Conservation (phyloP, 2,329 filamentous ascomycete species). For the Hypoxylon sp. region DNA sequence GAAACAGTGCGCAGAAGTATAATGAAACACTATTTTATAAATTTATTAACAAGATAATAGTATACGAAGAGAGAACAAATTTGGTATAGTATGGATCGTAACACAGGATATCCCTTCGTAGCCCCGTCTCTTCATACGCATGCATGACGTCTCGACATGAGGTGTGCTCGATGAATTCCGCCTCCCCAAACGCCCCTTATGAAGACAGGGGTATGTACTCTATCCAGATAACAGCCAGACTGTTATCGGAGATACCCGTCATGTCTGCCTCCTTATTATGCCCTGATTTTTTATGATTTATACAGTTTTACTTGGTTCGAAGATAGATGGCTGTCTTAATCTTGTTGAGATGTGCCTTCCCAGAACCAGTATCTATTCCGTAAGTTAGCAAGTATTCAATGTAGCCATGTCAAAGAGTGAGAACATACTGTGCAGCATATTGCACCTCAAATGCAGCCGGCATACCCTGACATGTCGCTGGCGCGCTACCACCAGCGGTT, state of each 20-base stretch:
- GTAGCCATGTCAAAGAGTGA: constrained; percentile 47
- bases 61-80: constrained; percentile 23
- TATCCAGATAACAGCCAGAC: background rate
- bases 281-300: constrained; percentile 31
- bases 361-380: constrained; percentile 54
- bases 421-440: constrained; percentile 87
- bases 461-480: constrained; percentile 78
- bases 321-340: constrained; percentile 17
- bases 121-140: constrained; percentile 20
- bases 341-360: constrained; percentile 36
- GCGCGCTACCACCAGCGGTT: constrained; percentile 85
- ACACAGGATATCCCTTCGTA: constrained; percentile 30
- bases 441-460: constrained; percentile 76
- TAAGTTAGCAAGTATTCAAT: constrained; percentile 22
- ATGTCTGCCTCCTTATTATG: constrained; percentile 25
- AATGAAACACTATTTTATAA: constrained; percentile 21
- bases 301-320: constrained; percentile 39
- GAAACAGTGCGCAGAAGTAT: background rate
- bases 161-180: constrained; percentile 7
- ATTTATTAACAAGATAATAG: constrained; percentile 39
- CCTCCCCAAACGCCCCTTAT: constrained; percentile 24
- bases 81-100: constrained; percentile 34
- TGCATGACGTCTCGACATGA: constrained; percentile 6
- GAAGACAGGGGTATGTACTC: constrained; percentile 17
- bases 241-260: constrained; percentile 8